phyloP scores from a whole-genome alignment of 2,329 filamentous ascomycete genomes.

The Teratosphaeria destructans region DNA sequence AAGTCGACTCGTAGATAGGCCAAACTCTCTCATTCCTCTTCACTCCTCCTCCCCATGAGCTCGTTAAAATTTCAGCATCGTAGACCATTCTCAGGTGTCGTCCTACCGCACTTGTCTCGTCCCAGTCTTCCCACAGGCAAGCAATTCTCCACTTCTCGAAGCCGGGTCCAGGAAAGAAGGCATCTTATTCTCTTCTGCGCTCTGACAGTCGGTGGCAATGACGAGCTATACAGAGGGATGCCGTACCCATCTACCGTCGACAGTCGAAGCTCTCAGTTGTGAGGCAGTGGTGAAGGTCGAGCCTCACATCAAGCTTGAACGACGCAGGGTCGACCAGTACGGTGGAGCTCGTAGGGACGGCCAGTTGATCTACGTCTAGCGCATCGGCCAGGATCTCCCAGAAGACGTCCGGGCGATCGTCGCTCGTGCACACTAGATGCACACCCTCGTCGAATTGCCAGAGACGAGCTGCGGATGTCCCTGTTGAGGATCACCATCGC shows the following conservation, averaged over 20 bases:
- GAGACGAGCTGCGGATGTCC: constrained; percentile 4
- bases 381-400: constrained; percentile 12
- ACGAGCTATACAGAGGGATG: background rate
- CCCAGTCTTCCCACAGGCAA: background rate
- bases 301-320: background rate
- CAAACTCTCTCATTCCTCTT: background rate
- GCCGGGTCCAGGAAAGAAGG: background rate
- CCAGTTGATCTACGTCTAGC: background rate
- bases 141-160: background rate
- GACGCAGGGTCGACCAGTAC: background rate
- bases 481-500: constrained; percentile 6
- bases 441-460: constrained; percentile 9
- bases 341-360: background rate
- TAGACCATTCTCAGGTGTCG: background rate
- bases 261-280: background rate
- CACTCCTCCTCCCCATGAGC: background rate
- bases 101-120: background rate
- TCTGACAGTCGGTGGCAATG: background rate
- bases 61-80: background rate
- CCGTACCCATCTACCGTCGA: background rate
- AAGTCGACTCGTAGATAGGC: background rate
- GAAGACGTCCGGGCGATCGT: constrained; percentile 11
- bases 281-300: background rate
- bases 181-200: background rate
- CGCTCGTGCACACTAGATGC: constrained; percentile 10